Evolutionary conservation across 768 basidiomycete genomes (phyloP), one percentile per base, ranked within the genome.

Genomic region (Hygrophorus pudorinus): DNA sequence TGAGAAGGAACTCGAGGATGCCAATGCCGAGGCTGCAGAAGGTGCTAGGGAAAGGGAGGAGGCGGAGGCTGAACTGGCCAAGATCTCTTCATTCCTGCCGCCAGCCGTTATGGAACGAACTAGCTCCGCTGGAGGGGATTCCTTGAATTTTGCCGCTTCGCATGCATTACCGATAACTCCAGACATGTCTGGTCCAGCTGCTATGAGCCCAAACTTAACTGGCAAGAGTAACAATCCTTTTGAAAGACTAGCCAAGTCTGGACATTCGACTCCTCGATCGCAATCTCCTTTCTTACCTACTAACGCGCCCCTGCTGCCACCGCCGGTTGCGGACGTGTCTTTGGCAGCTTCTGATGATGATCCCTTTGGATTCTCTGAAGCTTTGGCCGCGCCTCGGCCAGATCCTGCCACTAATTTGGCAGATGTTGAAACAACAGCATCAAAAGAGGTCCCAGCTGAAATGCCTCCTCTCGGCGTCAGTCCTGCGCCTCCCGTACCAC

Each of bases 161-260:
- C 77, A 85, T 10, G 78, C 85, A 1, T 67, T 90, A 18, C 88
- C 89, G 5, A 56, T 65, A 16, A 79, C 85, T 0, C 88, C 90
- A 31, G 78, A 81, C 34, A 52, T 71, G 5, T 67, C 71, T 1
- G 76, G 70, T 38, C 74, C 79, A 5, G 60, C 67, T 6, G 53
- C 65, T 30, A 71, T 78, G 16, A 59, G 59, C 36, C 9, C 14
- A 3, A 29, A 10, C 20, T 2, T 48, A 24, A 24, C 24, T 11
- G 59, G 63, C 44, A 86, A 86, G 67, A 91, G 86, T 55, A 94
- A 84, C 56, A 97, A 97, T 59, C 93, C 92, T 3, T 97, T 97
- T 56, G 91, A 88, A 47, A 68, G 82, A 37, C 60, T 92, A 24
- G 67, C 69, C 1, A 69, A 72, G 65, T 62, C 66, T 18, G 70